Conservation (phyloP, 2,329 filamentous ascomycete genomes). For the Microdochium bolleyi region DNA sequence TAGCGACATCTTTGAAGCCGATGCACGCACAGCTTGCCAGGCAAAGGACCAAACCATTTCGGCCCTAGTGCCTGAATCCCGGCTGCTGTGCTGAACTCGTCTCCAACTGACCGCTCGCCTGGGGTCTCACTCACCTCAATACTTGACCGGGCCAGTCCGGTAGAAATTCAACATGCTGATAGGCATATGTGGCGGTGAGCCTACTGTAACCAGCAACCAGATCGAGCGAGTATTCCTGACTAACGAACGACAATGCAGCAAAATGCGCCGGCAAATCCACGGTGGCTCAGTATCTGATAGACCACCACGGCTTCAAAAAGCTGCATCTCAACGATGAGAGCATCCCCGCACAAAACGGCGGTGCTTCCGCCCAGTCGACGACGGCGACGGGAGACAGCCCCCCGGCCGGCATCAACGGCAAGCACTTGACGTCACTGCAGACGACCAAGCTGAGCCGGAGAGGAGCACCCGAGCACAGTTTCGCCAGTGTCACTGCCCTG, state of each 20-base stretch:
- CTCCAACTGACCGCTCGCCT: neutral
- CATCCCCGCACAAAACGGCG: too few relatives aligned
- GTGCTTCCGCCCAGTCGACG: too few relatives aligned
- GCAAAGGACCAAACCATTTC: too few relatives aligned
- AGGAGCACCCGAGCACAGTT: conserved; percentile 28
- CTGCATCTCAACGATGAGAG: conserved; percentile 46
- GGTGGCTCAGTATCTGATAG: conserved; percentile 78
- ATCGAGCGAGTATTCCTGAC: too few relatives aligned
- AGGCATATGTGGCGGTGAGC: conserved; percentile 66
- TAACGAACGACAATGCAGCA: conserved; percentile 46
- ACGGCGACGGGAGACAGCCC: too few relatives aligned
- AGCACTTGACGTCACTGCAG: neutral
- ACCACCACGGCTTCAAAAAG: conserved; percentile 73
- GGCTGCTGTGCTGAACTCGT: too few relatives aligned
- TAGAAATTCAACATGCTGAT: conserved; percentile 56
- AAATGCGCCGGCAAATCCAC: conserved; percentile 91
- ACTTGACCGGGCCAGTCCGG: neutral
- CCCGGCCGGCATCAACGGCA: neutral
- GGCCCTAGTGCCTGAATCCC: too few relatives aligned
- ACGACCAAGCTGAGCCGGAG: too few relatives aligned
- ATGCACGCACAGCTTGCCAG: too few relatives aligned
- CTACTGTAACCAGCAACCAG: too few relatives aligned
- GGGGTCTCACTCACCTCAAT: neutral
- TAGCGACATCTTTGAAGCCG: too few relatives aligned
- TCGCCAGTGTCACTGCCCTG: conserved; percentile 57